Conservation (phyloP, 1,284 basidiomycete genomes). For the Sparassis latifolia region DNA sequence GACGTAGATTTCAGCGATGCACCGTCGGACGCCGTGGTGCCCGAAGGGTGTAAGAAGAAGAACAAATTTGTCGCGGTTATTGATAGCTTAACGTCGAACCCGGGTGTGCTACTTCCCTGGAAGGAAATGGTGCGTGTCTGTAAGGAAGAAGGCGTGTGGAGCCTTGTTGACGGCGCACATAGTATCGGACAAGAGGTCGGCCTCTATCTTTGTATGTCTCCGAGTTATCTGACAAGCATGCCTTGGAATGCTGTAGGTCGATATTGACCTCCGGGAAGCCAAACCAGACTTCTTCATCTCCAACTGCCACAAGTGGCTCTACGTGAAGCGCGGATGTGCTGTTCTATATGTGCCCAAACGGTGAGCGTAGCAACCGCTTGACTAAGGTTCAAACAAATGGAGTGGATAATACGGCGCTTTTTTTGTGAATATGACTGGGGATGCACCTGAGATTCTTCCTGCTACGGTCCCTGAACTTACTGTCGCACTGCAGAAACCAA, state of each 20-base stretch:
- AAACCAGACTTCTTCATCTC: constrained; percentile 80
- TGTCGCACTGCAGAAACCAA: constrained; percentile 54
- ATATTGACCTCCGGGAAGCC: constrained; percentile 52
- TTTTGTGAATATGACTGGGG: too few relatives aligned
- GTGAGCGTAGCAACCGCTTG: constrained; percentile 29
- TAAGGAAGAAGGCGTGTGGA: constrained; percentile 60
- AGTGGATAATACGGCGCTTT: too few relatives aligned
- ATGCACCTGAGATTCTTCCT: too few relatives aligned
- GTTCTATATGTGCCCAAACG: constrained; percentile 74
- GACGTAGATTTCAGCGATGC: constrained; percentile 18
- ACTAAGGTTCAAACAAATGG: too few relatives aligned
- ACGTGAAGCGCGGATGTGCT: constrained; percentile 64
- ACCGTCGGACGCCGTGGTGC: constrained; percentile 10
- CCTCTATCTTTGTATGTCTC: background rate
- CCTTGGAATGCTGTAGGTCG: constrained; percentile 16
- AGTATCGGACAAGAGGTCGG: constrained; percentile 51
- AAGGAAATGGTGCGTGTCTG: constrained; percentile 67
- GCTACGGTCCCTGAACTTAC: background rate
- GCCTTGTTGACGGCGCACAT: constrained; percentile 81
- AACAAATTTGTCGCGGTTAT: constrained; percentile 66
- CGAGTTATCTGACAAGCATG: background rate
- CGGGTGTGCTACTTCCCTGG: constrained; percentile 78
- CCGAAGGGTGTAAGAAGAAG: constrained; percentile 15
- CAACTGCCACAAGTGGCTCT: constrained; percentile 85
- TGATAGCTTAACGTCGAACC: constrained; percentile 67